phyloP scores from a whole-genome alignment of 1,139 yeast species.

The Tardiomyces digboiensis region DNA sequence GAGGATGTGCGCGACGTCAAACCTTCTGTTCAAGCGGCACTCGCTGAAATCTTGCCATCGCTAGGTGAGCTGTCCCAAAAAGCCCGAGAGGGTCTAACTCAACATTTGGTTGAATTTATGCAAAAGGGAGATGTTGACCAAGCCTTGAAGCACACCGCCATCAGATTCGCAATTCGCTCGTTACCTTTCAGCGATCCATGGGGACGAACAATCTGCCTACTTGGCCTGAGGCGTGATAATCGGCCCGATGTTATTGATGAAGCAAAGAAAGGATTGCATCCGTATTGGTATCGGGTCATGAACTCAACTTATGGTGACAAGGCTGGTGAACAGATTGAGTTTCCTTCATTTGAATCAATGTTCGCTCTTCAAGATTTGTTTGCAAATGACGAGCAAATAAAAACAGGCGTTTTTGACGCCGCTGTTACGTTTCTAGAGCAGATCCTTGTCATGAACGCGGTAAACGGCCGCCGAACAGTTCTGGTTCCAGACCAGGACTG shows the following conservation, averaged over 20 bases:
- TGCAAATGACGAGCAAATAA: constrained; percentile 1
- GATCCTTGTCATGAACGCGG: constrained; percentile 56
- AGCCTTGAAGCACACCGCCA: constrained; percentile 48
- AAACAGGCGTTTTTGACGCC: constrained; percentile 21
- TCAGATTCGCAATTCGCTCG: constrained; percentile 56
- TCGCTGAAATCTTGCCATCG: constrained; percentile 49
- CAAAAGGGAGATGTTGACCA: constrained; percentile 18
- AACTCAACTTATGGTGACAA: constrained; percentile 11
- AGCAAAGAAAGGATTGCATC: constrained; percentile 73
- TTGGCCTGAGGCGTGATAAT: constrained; percentile 49
- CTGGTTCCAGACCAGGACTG: constrained; percentile 66
- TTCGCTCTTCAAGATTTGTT: constrained; percentile 3
- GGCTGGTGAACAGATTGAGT: constrained; percentile 10
- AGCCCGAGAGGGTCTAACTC: constrained; percentile 37
- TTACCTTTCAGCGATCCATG: constrained; percentile 62
- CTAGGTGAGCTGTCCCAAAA: constrained; percentile 33
- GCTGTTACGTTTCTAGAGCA: constrained; percentile 29
- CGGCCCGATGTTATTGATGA: constrained; percentile 74
- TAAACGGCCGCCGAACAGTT: constrained; percentile 42
- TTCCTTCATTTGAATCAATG: constrained; percentile 24
- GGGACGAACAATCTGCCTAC: constrained; percentile 58
- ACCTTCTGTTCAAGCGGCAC: constrained; percentile 62
- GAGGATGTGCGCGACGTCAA: constrained; percentile 56
- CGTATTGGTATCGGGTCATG: constrained; percentile 48
- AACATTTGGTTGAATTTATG: constrained; percentile 35